These are phyloP conservation scores for Chrysosporium queenslandicum DNA, from an alignment of 2,329 filamentous ascomycete genomes.

Conservation along the genomic window DNA sequence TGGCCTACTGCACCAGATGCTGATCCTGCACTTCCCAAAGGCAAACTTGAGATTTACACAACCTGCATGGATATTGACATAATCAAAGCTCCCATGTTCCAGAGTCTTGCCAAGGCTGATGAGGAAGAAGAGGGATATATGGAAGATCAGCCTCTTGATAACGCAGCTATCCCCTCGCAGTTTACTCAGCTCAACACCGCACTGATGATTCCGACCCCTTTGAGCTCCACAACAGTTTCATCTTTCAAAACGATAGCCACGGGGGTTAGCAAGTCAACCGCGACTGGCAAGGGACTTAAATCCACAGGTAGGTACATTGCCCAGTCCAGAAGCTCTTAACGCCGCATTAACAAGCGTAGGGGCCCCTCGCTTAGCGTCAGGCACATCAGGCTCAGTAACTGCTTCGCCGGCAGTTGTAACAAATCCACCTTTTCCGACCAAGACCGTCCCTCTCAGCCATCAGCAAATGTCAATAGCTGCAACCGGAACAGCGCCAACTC, in stretches of 20 bases:
- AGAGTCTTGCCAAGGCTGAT: conserved; percentile 13
- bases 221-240: not conserved
- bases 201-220: conserved; percentile 10
- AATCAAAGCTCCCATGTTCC: conserved; percentile 12
- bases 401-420: not conserved
- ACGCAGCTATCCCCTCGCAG: conserved; percentile 32
- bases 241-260: not conserved
- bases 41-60: conserved; percentile 41
- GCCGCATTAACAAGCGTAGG: not conserved
- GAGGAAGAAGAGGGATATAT: conserved; percentile 21
- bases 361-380: not conserved
- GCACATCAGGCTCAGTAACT: not conserved
- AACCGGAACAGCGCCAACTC: not conserved
- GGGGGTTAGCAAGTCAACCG: not conserved
- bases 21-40: conserved; percentile 30
- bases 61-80: conserved; percentile 42
- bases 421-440: not conserved
- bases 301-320: not conserved
- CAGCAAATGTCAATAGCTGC: not conserved
- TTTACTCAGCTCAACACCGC: conserved; percentile 26
- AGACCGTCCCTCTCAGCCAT: not conserved
- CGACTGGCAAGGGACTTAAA: not conserved
- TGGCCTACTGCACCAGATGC: conserved; percentile 55
- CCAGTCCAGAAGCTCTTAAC: not conserved
- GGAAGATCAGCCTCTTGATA: conserved; percentile 29